A percentile compares a stretch with the other conserved stretches of the same genome.
phyloP scores from a whole-genome alignment of 495 filamentous ascomycete genomes.

The Aspergillus kassunensis region DNA sequence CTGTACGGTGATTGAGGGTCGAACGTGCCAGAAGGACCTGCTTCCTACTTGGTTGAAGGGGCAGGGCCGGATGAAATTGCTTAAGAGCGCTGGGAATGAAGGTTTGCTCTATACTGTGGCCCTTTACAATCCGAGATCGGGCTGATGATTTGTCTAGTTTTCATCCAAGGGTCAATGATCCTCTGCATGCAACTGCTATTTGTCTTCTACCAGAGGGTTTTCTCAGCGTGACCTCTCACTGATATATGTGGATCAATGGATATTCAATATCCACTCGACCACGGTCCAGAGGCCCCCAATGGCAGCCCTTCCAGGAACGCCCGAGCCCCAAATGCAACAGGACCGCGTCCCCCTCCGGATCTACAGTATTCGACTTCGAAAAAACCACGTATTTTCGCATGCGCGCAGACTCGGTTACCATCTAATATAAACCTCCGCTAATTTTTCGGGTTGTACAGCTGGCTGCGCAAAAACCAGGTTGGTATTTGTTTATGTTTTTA shows the following conservation, averaged over 20 bases:
- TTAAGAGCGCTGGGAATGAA: constrained; percentile 24
- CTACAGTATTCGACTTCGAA: too few relatives aligned
- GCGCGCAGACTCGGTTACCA: too few relatives aligned
- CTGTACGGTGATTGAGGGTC: constrained; percentile 34
- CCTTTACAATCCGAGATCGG: background rate
- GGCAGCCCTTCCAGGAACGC: too few relatives aligned
- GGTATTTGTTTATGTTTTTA: background rate
- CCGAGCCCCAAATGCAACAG: background rate
- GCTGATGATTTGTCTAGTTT: background rate
- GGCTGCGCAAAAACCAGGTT: background rate
- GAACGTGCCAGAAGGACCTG: constrained; percentile 32
- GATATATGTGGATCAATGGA: too few relatives aligned
- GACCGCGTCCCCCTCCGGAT: too few relatives aligned
- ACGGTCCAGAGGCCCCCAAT: too few relatives aligned
- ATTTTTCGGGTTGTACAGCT: too few relatives aligned
- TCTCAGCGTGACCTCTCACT: background rate
- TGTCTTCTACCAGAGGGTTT: constrained; percentile 2
- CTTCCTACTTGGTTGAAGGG: constrained; percentile 34
- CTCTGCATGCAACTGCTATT: constrained; percentile 8
- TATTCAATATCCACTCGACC: too few relatives aligned
- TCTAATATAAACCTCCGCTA: too few relatives aligned
- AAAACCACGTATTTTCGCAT: too few relatives aligned
- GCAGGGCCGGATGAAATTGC: constrained; percentile 11
- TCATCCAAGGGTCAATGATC: constrained; percentile 6
- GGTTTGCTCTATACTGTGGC: constrained; percentile 21